phyloP scores from a whole-genome alignment of 228 moss, liverwort and hornwort genomes.

The Sphagnum fallax region DNA sequence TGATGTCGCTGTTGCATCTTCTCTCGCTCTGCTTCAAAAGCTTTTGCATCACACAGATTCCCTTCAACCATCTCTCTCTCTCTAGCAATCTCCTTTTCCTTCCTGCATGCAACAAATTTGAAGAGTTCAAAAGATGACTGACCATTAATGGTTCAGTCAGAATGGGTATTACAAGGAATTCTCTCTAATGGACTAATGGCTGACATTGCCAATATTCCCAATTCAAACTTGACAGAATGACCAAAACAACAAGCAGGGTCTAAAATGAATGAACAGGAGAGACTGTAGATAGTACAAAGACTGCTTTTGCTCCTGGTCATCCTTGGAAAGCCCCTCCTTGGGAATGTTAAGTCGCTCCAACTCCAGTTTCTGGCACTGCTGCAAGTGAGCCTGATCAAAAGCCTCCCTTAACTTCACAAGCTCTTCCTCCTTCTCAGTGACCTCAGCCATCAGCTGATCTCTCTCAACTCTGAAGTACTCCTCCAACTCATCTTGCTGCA shows the following conservation, averaged over 20 bases:
- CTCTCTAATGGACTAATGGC: background rate
- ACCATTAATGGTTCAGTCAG: no score
- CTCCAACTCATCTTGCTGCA: constrained; percentile 44
- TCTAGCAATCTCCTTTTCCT: constrained; percentile 5
- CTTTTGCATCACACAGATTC: constrained; percentile 3
- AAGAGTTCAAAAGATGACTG: background rate
- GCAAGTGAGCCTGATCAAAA: constrained; percentile 38
- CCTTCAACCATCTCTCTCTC: constrained; percentile 7
- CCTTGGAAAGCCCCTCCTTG: constrained; percentile 20
- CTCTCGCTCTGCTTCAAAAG: constrained; percentile 2
- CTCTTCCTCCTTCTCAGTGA: constrained; percentile 30
- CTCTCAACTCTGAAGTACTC: constrained; percentile 29
- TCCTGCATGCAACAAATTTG: constrained; percentile 4
- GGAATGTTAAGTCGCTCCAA: constrained; percentile 29
- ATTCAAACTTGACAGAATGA: background rate
- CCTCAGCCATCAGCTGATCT: constrained; percentile 34
- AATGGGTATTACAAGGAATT: background rate
- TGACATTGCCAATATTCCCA: background rate
- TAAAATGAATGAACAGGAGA: background rate
- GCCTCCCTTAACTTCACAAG: constrained; percentile 35
- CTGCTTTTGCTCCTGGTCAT: constrained; percentile 40
- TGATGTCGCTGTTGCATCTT: constrained; percentile 8
- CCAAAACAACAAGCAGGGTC: background rate
- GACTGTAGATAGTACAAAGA: constrained; percentile 18
- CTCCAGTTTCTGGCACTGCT: constrained; percentile 41